phyloP scores from a whole-genome alignment of 192 early-diverging fungal genomes.

The Linnemannia elongata region DNA sequence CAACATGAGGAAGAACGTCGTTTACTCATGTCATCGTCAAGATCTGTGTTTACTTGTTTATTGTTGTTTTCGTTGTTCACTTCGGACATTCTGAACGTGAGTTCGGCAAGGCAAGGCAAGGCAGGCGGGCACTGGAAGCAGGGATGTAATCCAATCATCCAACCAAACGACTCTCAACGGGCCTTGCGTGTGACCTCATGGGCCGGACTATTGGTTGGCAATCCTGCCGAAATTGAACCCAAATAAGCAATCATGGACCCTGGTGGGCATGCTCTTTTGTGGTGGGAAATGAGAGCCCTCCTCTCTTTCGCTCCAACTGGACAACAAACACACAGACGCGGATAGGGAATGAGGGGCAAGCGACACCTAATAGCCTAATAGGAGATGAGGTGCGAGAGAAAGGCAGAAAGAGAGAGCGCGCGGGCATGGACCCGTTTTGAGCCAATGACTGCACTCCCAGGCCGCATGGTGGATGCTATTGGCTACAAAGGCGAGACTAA shows the following conservation, averaged over 20 bases:
- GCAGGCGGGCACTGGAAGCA: too few relatives aligned
- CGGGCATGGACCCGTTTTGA: not conserved
- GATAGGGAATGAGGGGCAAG: not conserved
- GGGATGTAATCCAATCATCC: not conserved
- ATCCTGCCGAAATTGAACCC: constrained; percentile 1
- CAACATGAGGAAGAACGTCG: not conserved
- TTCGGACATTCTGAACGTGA: not conserved
- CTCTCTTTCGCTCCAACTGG: too few relatives aligned
- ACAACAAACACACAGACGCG: too few relatives aligned
- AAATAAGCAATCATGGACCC: not conserved
- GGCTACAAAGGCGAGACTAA: not conserved
- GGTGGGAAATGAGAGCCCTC: not conserved
- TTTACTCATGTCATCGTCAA: not conserved
- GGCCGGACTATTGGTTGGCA: not conserved
- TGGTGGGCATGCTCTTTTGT: not conserved
- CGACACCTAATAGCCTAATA: not conserved
- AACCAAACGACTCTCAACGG: not conserved
- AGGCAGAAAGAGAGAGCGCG: too few relatives aligned
- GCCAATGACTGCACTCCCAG: not conserved
- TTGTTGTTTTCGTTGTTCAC: not conserved
- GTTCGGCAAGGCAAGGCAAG: too few relatives aligned
- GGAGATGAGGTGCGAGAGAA: not conserved
- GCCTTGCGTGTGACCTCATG: constrained; percentile 4
- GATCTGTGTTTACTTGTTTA: not conserved
- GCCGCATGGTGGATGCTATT: not conserved